Percentiles rank a stretch among this genome's conserved stretches.
These are phyloP conservation scores for Lepidium didymum DNA, from an alignment of 345 rosid genomes.

Conservation along the genomic window DNA sequence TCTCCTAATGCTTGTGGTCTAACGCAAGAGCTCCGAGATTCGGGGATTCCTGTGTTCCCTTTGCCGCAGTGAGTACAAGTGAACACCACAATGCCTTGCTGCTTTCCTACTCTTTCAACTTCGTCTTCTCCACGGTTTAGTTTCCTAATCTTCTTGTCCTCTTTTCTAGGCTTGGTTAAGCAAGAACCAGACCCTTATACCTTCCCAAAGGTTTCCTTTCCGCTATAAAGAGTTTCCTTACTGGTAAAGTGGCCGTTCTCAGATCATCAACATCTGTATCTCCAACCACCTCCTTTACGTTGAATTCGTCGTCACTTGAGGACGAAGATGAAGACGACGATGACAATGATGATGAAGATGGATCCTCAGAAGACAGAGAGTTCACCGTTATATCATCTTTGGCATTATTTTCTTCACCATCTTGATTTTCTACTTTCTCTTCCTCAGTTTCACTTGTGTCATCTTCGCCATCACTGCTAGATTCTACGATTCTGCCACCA, in stretches of 20 bases:
- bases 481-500: not conserved
- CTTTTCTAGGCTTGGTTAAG: conserved; percentile 9
- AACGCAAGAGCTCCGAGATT: not conserved
- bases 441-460: conserved; percentile 8
- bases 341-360: not conserved
- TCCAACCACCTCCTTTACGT: conserved; percentile 5
- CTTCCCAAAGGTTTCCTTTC: conserved; percentile 10
- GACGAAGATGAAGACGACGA: conserved; percentile 3
- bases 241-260: not conserved
- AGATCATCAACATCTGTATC: conserved; percentile 17
- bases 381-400: not conserved
- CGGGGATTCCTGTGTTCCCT: conserved; percentile 5
- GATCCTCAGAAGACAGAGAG: conserved; percentile 9
- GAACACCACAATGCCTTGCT: not conserved
- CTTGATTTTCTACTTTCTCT: not conserved
- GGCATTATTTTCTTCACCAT: not conserved
- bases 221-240: not conserved
- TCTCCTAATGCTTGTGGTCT: conserved; percentile 1
- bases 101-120: not conserved
- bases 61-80: conserved; percentile 22
- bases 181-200: conserved; percentile 2
- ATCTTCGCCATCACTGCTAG: not conserved
- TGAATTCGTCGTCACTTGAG: conserved; percentile 11
- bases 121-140: not conserved
- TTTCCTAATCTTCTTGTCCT: not conserved